Conservation (phyloP, 192 early-diverging fungal species). For the Entophlyctis helioformis region DNA sequence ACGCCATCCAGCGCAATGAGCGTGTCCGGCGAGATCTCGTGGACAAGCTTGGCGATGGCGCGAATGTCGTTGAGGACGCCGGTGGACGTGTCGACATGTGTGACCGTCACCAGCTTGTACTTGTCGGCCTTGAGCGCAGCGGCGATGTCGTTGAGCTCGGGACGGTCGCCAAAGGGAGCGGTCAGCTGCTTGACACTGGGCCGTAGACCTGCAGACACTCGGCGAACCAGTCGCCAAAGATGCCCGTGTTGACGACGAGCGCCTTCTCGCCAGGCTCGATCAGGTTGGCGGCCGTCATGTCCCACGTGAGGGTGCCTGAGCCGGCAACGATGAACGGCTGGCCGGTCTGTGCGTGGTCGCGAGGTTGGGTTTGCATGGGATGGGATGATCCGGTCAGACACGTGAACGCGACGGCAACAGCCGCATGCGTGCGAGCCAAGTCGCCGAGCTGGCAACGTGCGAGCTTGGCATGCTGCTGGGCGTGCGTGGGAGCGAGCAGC, state of each 20-base stretch:
- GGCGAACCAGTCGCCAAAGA: constrained; percentile 92
- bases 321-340: constrained; percentile 94
- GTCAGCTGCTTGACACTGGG: constrained; percentile 68
- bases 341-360: constrained; percentile 19
- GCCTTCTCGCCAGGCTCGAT: constrained; percentile 79
- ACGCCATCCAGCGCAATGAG: constrained; percentile 91
- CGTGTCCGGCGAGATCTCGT: constrained; percentile 66
- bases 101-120: constrained; percentile 83
- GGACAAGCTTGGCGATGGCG: constrained; percentile 59
- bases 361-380: neutral
- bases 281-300: constrained; percentile 85
- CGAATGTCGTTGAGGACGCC: constrained; percentile 81
- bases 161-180: constrained; percentile 54
- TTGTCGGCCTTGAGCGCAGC: constrained; percentile 37
- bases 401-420: no score
- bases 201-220: constrained; percentile 86
- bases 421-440: no score
- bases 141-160: constrained; percentile 53
- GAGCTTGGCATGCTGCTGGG: no score
- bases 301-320: constrained; percentile 97
- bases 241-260: constrained; percentile 82
- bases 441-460: no score
- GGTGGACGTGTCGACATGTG: constrained; percentile 94
- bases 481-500: no score
- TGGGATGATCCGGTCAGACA: no score